These are phyloP conservation scores for Alternaria sp. DNA, from an alignment of 2,329 filamentous ascomycete genomes.

Conservation along the genomic window DNA sequence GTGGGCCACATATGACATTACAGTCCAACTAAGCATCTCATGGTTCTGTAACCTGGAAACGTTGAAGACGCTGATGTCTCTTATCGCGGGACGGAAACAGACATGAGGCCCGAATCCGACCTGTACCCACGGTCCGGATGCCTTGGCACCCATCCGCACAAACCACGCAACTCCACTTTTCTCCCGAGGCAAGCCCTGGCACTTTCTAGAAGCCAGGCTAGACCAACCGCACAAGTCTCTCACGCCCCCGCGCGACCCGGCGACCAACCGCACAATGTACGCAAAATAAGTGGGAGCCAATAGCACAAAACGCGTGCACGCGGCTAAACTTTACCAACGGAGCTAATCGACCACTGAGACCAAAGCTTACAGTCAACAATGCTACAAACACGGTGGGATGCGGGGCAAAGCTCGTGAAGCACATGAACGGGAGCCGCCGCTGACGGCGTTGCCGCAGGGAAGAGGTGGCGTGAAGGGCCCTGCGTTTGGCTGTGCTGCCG, in stretches of 20 bases:
- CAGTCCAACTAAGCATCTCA: neutral
- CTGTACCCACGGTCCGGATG: neutral
- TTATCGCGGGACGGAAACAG: neutral
- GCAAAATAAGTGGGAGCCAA: neutral
- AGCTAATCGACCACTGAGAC: neutral
- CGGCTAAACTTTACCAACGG: neutral
- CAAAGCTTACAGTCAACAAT: neutral
- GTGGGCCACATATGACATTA: neutral
- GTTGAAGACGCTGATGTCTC: neutral
- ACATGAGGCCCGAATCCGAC: neutral
- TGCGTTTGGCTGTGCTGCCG: constrained; percentile 5
- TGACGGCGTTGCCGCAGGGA: neutral
- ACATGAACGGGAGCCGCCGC: neutral
- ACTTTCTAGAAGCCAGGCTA: neutral
- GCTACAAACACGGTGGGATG: neutral
- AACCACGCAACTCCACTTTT: constrained; percentile 12
- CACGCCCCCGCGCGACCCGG: neutral
- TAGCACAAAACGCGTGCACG: neutral
- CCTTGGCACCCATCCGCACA: constrained; percentile 11
- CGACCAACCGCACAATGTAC: constrained; percentile 4
- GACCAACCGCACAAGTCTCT: constrained; percentile 16
- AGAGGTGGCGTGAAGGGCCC: neutral
- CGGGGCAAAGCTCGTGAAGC: neutral
- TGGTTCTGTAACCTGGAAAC: too few species aligned
- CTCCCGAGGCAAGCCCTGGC: neutral